These are phyloP conservation scores for Cutaneotrichosporon dermatis DNA, from an alignment of 1,284 basidiomycete genomes.

Conservation along the genomic window DNA sequence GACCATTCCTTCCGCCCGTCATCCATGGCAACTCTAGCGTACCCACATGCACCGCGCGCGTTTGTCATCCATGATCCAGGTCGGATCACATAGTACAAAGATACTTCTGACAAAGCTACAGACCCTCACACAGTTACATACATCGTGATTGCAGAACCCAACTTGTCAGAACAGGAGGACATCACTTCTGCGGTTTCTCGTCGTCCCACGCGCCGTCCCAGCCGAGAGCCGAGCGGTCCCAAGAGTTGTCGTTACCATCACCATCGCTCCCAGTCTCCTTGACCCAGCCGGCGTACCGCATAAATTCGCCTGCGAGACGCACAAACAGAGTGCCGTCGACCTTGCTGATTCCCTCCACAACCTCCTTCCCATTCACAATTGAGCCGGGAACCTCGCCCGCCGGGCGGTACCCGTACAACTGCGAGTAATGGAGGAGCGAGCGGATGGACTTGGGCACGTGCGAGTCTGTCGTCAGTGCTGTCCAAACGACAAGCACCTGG, in stretches of 20 bases:
- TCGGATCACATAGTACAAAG: no score
- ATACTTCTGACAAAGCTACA: no score
- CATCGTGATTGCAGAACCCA: no score
- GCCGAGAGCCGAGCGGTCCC: slow-evolving; percentile 62
- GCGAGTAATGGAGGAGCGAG: slow-evolving; percentile 55
- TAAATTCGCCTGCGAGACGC: slow-evolving; percentile 59
- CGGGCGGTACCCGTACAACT: slow-evolving; percentile 53
- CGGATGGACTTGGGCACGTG: slow-evolving; percentile 62
- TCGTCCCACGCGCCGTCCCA: slow-evolving; percentile 65
- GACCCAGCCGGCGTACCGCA: slow-evolving; percentile 62
- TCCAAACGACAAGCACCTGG: background rate
- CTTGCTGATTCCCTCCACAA: slow-evolving; percentile 47
- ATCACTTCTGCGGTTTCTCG: background rate
- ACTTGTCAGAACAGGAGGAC: no score
- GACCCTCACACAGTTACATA: no score
- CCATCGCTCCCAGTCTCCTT: slow-evolving; percentile 49
- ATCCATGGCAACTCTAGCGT: no score
- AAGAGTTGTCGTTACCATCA: slow-evolving; percentile 42
- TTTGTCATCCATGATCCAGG: no score
- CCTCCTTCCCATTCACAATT: slow-evolving; percentile 40
- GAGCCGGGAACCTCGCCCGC: slow-evolving; percentile 52
- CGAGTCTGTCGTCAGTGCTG: slow-evolving; percentile 50
- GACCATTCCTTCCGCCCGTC: no score
- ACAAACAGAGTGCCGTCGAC: slow-evolving; percentile 64
- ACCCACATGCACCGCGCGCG: no score